Base-by-base conservation (phyloP, 805 yeast genomes). In the Phaffomyces thermotolerans region DNA sequence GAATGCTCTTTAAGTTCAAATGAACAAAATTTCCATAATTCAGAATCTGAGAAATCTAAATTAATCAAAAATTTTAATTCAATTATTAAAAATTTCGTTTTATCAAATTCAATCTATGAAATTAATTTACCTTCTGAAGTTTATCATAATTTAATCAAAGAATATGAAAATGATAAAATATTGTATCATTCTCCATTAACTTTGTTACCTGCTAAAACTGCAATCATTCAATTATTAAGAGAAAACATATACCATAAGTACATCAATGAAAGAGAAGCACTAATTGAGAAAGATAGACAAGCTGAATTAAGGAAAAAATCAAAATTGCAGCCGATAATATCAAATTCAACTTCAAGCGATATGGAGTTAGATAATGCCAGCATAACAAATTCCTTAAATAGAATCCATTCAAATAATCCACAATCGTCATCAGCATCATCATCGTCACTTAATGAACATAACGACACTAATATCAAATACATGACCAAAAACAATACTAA, bases 41-140 rank as follows among this genome's bases (percentile, higher is more conserved):
- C 22, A 8, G 41, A 40, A 10, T 37, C 34, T n/a, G 48, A 45
- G 10, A 57, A 56, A 25, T 42, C 41, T 4, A 53, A 59, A 34
- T 35, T 63, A 14, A 35, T 31, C 1, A 50, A 51, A 31, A 69
- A 69, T 47, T 72, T 74, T 67, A 48, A 56, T 20, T 46, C 52
- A 41, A 68, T 77, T 35, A 56, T 77, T 15, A 47, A 52, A 20
- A 57, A 52, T n/a, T 76, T 67, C 52, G 65, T 77, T 34, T 44
- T 50, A 12, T 63, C 61, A 13, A 66, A 72, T 43, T 64, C 81
- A 1, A 68, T 70, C 3, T 63, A 62, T 34, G 79, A 77, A 54
- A 66, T 77, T 46, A 77, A 76, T 54, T 49, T 77, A 22, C 71
- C 79, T 0, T 54, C 63, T 46, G 61, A 64, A 8, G 59, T 72